These are phyloP conservation scores for Scutellaria baicalensis DNA, from an alignment of 257 asterid species.

Conservation along the genomic window DNA sequence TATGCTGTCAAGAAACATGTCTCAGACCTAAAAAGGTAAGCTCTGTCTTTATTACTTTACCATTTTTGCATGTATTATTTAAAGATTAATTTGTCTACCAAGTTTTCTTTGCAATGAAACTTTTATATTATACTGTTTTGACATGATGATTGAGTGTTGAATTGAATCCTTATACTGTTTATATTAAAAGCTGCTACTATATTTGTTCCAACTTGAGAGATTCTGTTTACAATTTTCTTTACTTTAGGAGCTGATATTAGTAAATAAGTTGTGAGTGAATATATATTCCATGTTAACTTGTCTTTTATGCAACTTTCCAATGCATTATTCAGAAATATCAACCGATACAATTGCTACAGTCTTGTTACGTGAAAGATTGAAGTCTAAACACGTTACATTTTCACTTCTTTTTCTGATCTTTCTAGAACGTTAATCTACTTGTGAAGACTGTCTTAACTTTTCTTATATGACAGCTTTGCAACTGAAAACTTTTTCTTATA, in stretches of 20 bases:
- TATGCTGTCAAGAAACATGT: conserved; percentile 56
- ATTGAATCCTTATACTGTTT: no score
- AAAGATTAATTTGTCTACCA: no score
- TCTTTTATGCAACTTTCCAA: not conserved
- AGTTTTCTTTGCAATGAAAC: no score
- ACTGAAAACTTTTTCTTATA: conserved; percentile 12
- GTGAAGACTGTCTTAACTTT: not conserved
- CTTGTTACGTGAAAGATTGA: not conserved
- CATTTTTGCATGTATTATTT: no score
- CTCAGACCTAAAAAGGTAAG: conserved; percentile 42
- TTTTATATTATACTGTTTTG: no score
- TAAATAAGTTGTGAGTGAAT: no score
- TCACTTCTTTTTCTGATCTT: not conserved
- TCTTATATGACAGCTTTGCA: conserved; percentile 30
- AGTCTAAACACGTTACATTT: not conserved
- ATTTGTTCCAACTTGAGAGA: no score
- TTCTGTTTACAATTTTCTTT: no score
- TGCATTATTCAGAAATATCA: not conserved
- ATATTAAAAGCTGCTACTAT: no score
- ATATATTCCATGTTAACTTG: not conserved
- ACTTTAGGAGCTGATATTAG: no score
- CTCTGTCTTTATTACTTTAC: not conserved
- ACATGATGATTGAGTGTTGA: no score
- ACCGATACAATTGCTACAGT: not conserved
- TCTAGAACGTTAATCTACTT: not conserved